These are phyloP conservation scores for Phytophthora chlamydospora DNA, from an alignment of 352 stramenopile species.

Conservation along the genomic window DNA sequence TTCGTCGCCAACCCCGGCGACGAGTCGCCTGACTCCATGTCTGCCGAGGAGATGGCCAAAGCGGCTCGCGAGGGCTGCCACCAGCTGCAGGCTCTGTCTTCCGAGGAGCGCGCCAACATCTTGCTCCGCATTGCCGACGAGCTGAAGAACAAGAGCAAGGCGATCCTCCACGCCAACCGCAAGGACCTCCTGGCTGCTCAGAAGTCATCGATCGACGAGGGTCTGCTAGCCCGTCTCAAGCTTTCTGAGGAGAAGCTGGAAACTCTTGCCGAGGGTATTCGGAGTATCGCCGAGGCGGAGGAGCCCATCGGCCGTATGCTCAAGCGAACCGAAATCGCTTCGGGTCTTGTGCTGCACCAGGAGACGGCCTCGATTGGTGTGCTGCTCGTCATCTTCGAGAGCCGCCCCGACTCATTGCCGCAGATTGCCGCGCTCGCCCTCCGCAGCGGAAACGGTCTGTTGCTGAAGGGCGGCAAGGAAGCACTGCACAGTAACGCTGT, in stretches of 20 bases:
- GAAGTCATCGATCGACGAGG: conserved; percentile 63
- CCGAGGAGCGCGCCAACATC: conserved; percentile 87
- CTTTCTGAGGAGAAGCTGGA: conserved; percentile 94
- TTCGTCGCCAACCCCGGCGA: conserved; percentile 79
- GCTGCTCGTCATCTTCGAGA: conserved; percentile 99
- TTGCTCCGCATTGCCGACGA: conserved; percentile 89
- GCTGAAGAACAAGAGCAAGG: conserved; percentile 81
- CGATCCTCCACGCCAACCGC: conserved; percentile 93
- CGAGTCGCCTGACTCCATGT: conserved; percentile 41
- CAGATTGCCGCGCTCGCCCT: conserved; percentile 97
- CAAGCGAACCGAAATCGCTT: conserved; percentile 89
- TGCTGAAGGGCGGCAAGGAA: conserved; percentile 98
- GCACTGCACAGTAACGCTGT: conserved; percentile 90
- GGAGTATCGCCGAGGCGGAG: conserved; percentile 88
- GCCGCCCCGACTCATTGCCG: conserved; percentile 94
- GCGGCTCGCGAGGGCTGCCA: conserved; percentile 84
- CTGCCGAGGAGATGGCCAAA: conserved; percentile 82
- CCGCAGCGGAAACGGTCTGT: conserved; percentile 95
- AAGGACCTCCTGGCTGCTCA: conserved; percentile 91
- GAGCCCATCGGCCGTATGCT: conserved; percentile 80
- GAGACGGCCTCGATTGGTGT: conserved; percentile 97
- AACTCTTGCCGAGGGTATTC: conserved; percentile 95
- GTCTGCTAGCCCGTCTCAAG: conserved; percentile 75
- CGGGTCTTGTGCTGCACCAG: conserved; percentile 93
- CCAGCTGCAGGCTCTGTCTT: conserved; percentile 89